phyloP scores from a whole-genome alignment of 2,329 filamentous ascomycete species.

The Fusarium sp. region DNA sequence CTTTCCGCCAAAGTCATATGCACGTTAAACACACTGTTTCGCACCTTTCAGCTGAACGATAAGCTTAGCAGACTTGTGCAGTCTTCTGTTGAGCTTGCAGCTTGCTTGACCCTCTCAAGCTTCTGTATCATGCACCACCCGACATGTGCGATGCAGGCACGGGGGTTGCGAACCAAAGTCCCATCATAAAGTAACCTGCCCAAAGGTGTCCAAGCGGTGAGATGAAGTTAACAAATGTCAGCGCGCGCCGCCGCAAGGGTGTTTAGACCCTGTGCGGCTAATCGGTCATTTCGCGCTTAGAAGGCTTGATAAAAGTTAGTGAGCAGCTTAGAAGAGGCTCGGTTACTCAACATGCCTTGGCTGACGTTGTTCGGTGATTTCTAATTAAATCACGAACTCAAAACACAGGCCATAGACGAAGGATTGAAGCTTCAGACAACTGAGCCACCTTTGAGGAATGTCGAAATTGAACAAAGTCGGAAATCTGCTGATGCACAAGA shows the following conservation, averaged over 20 bases:
- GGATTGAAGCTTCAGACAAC: background rate
- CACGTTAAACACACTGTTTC: constrained; percentile 6
- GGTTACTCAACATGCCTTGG: constrained; percentile 7
- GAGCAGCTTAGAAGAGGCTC: constrained; percentile 11
- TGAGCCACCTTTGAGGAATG: background rate
- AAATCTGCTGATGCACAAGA: constrained; percentile 22
- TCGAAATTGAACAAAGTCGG: constrained; percentile 13
- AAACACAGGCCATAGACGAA: background rate
- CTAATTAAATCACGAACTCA: constrained; percentile 6
- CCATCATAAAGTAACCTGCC: constrained; percentile 26
- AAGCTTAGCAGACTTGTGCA: constrained; percentile 19
- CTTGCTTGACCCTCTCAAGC: background rate
- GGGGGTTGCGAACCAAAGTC: constrained; percentile 25
- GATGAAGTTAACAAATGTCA: constrained; percentile 37
- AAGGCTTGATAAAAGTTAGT: constrained; percentile 23
- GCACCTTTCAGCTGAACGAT: constrained; percentile 8
- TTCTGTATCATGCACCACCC: constrained; percentile 6
- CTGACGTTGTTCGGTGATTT: constrained; percentile 3
- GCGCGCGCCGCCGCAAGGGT: constrained; percentile 24
- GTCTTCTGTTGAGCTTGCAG: constrained; percentile 2
- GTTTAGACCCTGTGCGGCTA: constrained; percentile 38
- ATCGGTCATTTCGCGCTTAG: constrained; percentile 27
- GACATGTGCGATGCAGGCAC: constrained; percentile 26
- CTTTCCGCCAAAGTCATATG: background rate
- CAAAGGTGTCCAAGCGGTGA: constrained; percentile 38